These are phyloP conservation scores for Tetrahymena malaccensis DNA, from an alignment of 73 alveolate genomes.

Conservation along the genomic window DNA sequence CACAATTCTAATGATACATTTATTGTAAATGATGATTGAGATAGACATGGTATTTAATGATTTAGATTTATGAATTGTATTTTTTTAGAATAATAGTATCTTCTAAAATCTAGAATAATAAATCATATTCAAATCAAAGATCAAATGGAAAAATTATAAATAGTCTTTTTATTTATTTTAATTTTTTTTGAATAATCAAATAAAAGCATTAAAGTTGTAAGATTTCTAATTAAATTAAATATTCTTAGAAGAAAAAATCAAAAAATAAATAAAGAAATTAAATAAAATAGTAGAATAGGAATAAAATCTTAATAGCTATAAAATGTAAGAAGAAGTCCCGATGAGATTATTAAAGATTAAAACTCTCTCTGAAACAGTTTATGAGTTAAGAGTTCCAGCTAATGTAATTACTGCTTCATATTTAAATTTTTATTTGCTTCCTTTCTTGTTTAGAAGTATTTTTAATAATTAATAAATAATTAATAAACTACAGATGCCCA, in stretches of 20 bases:
- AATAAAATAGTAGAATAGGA: not conserved
- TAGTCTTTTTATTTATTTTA: not conserved
- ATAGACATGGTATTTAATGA: too few relatives aligned
- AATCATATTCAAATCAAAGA: not conserved
- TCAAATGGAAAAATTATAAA: not conserved
- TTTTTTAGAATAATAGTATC: not conserved
- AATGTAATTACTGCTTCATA: not conserved
- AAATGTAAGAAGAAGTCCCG: not conserved
- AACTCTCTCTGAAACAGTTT: not conserved
- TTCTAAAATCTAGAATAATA: not conserved
- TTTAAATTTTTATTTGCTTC: not conserved
- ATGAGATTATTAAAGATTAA: not conserved
- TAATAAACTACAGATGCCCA: not conserved
- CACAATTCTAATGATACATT: too few relatives aligned
- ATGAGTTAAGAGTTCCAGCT: not conserved
- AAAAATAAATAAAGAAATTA: not conserved
- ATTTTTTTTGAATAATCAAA: too few relatives aligned
- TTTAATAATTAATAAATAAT: not conserved
- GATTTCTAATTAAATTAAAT: not conserved
- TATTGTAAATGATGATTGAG: too few relatives aligned
- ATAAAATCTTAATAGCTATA: not conserved
- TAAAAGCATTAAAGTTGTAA: not conserved
- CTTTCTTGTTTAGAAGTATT: too few relatives aligned
- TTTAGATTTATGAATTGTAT: not conserved
- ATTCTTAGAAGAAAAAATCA: not conserved